Evolutionary conservation across 371 early-diverging fungal genomes (phyloP).

Genomic region (Saksenaea vasiformis): DNA sequence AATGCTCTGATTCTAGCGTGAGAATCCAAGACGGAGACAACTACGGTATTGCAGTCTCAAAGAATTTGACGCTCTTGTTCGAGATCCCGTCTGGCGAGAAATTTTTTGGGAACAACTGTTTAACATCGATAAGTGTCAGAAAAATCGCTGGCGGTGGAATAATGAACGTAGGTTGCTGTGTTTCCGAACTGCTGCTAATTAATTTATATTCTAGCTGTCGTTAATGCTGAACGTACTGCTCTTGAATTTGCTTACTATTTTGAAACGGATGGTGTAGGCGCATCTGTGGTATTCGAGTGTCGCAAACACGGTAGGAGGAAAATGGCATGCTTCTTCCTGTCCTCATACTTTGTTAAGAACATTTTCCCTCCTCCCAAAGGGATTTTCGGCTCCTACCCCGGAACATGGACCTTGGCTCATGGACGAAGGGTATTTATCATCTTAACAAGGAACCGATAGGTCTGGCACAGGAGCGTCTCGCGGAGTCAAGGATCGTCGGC

Average conservation of each 20-base stretch:
- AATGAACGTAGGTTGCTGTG: not conserved
- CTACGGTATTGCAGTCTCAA: not conserved
- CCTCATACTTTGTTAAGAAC: not conserved
- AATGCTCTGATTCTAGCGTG: not conserved
- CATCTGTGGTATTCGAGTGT: not conserved
- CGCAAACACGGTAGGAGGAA: not conserved
- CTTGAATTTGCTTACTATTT: not conserved
- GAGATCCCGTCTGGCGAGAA: not conserved
- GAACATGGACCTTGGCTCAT: not conserved
- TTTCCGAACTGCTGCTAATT: not conserved
- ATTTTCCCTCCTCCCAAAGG: not conserved
- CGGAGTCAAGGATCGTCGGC: not conserved
- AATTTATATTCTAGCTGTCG: not conserved
- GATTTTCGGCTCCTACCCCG: not conserved
- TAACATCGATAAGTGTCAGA: not conserved
- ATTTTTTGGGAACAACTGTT: not conserved
- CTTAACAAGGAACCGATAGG: not conserved
- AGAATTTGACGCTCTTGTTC: not conserved
- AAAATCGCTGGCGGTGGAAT: not conserved
- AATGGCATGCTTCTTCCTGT: not conserved
- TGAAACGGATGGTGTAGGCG: not conserved
- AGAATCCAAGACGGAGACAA: not conserved
- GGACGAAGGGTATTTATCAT: not conserved
- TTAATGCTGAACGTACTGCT: not conserved
- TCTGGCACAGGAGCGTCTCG: not conserved